Base-by-base conservation (phyloP, 371 early-diverging fungal genomes). In the Synchytrium microbalum region DNA sequence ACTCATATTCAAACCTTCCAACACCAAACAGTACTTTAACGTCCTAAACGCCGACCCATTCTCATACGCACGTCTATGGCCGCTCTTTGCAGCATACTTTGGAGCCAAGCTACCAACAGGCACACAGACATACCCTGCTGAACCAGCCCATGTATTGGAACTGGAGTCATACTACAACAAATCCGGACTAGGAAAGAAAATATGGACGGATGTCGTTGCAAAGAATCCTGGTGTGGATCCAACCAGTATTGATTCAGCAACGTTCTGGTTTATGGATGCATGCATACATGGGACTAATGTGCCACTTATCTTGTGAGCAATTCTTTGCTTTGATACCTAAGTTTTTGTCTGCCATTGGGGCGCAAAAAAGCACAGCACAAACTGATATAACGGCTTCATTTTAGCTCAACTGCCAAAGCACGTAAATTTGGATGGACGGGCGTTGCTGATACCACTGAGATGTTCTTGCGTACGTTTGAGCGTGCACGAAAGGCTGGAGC, bases 401-500 rank as follows among this genome's bases (percentile, higher is more conserved):
- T n/a, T n/a, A n/a, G n/a, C n/a, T n/a, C n/a, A n/a, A 38, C 46
- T 5, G 19, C 10, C 46, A 38, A 38, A 19, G 46, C 10, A 38
- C 46, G 46, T 5, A 38, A 5, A 19, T 38, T 10, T 38, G 46
- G 46, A 19, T 38, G 46, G 46, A 5, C 10, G 5, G 46, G 46
- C 19, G 46, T 38, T 5, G 46, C 46, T 10, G 19, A 38, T 19
- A 38, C 46, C 10, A 5, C 19, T 5, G 46, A 38, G 19, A 38
- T 38, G 46, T 38, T 5, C 10, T 38, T 38, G 19, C 93, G 69
- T n/a, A 98, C 99, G 46, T 38, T 38, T 38, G 46, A 38, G 19
- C 19, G 46, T 38, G 46, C 46, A 10, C 46, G 46, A 5, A 38
- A 38, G 46, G 5, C 46, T 38, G 46, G 46, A 19, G 46, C 46